Percentiles rank a stretch among this genome's conserved stretches.
Conservation (phyloP, 805 yeast species). For the Saturnispora zaruensis region DNA sequence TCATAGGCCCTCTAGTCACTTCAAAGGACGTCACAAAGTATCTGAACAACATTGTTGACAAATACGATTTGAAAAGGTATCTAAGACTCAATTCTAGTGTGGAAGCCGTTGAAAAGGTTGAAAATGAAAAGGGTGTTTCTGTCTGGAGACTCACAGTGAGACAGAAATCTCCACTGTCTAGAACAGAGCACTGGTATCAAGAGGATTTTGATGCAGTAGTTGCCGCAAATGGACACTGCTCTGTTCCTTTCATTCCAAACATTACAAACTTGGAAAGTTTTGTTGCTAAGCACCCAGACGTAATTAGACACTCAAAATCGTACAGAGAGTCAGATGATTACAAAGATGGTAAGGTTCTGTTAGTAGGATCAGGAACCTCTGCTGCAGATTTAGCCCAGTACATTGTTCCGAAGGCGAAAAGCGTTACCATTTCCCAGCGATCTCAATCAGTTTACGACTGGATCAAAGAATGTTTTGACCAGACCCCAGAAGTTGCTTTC, state of each 20-base stretch:
- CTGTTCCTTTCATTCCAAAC: slow-evolving; percentile 50
- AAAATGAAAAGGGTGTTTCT: slow-evolving; percentile 29
- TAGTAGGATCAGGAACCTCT: slow-evolving; percentile 38
- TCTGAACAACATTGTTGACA: slow-evolving; percentile 12
- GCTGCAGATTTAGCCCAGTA: slow-evolving; percentile 38
- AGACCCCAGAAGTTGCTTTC: slow-evolving; percentile 12
- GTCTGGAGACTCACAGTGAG: slow-evolving; percentile 13
- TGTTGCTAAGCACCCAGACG: slow-evolving; percentile 32
- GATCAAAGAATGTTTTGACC: slow-evolving; percentile 12
- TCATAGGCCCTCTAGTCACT: slow-evolving; percentile 11
- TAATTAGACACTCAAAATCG: slow-evolving; percentile 47
- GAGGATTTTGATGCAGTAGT: slow-evolving; percentile 52
- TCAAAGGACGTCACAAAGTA: slow-evolving; percentile 17
- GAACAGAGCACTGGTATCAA: slow-evolving; percentile 32
- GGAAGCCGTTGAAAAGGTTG: slow-evolving; percentile 27
- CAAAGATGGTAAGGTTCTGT: slow-evolving; percentile 31
- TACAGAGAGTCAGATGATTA: slow-evolving; percentile 40
- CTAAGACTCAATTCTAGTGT: slow-evolving; percentile 35
- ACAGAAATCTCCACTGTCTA: slow-evolving; percentile 9
- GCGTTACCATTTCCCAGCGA: slow-evolving; percentile 13
- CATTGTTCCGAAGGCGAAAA: slow-evolving; percentile 16
- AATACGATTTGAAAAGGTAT: slow-evolving; percentile 24
- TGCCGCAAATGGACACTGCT: slow-evolving; percentile 50
- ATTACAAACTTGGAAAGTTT: slow-evolving; percentile 21
- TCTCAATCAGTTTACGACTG: slow-evolving; percentile 20